Base-by-base conservation (phyloP, 2,329 filamentous ascomycete genomes). In the Microascus cirrosus region DNA sequence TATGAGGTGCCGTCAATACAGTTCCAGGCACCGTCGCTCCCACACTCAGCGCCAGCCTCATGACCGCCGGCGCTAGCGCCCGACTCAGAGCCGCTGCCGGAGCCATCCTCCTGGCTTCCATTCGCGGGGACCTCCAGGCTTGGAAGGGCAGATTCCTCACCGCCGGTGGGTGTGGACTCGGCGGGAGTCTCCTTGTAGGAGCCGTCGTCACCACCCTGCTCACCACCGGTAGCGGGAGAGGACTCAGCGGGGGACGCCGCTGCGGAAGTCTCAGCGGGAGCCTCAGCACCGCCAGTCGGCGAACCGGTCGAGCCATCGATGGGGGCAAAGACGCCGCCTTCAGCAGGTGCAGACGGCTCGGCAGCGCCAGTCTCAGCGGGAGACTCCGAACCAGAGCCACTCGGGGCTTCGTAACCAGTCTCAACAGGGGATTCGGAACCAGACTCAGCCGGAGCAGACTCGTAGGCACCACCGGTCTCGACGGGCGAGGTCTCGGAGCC, bases 21-120 rank as follows among this genome's bases (percentile, higher is more conserved):
- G 71, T 81, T 81, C 76, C 76, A 83, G 12, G 67, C 65, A 1
- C 80, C 80, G 53, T 81, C 78, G 1, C 62, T 53, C 8, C 72
- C 63, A 67, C 80, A 83, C 0, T 75, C 68, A 20, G 74, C 66
- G 42, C 78, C 78, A 6, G 67, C 69, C 1, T 76, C 63, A 25
- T 66, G 57, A 1, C 62, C 62, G 12, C 65, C 63, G 3, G 65
- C 62, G 2, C 68, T 62, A n/a, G 65, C 54, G 42, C 61, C 55
- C 52, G 55, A 48, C 28, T 53, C 52, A 53, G 36, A 42, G 4
- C 36, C 36, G 36, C 39, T 45, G 39, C 13, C 39, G 15, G 39
- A 45, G 39, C 18, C 39, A 45, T 2, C 55, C 56, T 1, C 56
- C 36, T 28, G 48, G 24, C 15, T 39, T 20, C 51, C 54, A 3